Evolutionary conservation across 2,329 filamentous ascomycete species (phyloP).

Genomic region (Plectosphaerella sp.): DNA sequence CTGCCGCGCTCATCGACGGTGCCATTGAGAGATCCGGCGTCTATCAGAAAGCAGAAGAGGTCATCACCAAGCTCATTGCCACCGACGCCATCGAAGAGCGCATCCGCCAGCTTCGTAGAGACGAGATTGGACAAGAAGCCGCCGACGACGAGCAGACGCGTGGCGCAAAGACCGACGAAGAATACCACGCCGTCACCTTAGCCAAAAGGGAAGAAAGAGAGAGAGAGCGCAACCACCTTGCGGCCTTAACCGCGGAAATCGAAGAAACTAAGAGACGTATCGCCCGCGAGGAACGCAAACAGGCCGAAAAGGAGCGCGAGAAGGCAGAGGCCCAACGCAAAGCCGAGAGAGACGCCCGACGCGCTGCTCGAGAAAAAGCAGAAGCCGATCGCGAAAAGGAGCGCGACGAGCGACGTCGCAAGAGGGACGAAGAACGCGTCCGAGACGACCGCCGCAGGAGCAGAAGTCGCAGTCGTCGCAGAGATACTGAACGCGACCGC

Average conservation of each 20-base stretch:
- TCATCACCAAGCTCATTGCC: constrained; percentile 62
- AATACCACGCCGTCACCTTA: constrained; percentile 65
- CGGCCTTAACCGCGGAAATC: constrained; percentile 53
- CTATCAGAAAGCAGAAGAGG: constrained; percentile 66
- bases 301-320: constrained; percentile 42
- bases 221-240: constrained; percentile 54
- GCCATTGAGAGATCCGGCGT: constrained; percentile 72
- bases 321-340: constrained; percentile 45
- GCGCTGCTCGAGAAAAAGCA: constrained; percentile 34
- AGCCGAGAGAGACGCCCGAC: constrained; percentile 44
- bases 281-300: constrained; percentile 51
- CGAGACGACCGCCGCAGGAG: constrained; percentile 26
- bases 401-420: constrained; percentile 45
- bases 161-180: constrained; percentile 69
- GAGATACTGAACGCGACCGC: constrained; percentile 30
- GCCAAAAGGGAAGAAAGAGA: constrained; percentile 57
- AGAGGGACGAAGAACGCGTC: constrained; percentile 37
- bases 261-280: constrained; percentile 59
- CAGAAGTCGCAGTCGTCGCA: constrained; percentile 23
- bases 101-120: constrained; percentile 62
- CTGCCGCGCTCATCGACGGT: constrained; percentile 71
- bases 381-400: constrained; percentile 46
- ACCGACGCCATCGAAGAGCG: constrained; percentile 62
- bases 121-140: constrained; percentile 65
- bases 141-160: constrained; percentile 60